Percentiles rank a stretch among this genome's conserved stretches.
Conservation (phyloP, 495 filamentous ascomycete genomes). For the Trichoderma orchidacearum region DNA sequence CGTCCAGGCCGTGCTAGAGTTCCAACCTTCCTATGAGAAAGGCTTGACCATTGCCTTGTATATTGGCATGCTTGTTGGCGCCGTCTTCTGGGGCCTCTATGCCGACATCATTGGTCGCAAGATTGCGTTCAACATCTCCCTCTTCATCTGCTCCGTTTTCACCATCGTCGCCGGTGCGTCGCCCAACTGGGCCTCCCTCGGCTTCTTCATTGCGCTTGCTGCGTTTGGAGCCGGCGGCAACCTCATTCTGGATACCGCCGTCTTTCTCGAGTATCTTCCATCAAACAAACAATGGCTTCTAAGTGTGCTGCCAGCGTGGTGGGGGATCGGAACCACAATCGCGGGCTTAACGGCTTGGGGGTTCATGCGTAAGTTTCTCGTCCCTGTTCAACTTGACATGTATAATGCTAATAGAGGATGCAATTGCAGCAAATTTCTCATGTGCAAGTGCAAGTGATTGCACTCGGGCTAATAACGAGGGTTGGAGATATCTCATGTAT, state of each 20-base stretch:
- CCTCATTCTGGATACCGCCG: conserved; percentile 65
- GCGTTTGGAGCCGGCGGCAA: conserved; percentile 52
- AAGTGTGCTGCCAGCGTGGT: conserved; percentile 68
- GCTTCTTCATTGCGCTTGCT: conserved; percentile 29
- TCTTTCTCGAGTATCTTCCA: conserved; percentile 70
- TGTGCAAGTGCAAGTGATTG: conserved; percentile 45
- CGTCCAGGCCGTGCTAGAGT: conserved; percentile 32
- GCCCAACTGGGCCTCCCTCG: conserved; percentile 54
- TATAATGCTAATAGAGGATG: neutral
- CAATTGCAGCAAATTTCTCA: neutral
- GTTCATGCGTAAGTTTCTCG: conserved; percentile 44
- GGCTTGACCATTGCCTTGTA: conserved; percentile 36
- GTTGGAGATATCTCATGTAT: conserved; percentile 65
- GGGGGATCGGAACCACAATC: conserved; percentile 60
- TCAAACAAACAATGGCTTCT: conserved; percentile 62
- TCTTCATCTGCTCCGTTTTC: conserved; percentile 58
- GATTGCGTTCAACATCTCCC: conserved; percentile 65
- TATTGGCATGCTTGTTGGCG: conserved; percentile 54
- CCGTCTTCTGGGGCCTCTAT: conserved; percentile 69
- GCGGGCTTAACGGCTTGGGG: conserved; percentile 69
- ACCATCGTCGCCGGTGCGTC: conserved; percentile 57
- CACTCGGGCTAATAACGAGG: conserved; percentile 50
- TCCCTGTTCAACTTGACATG: conserved; percentile 16
- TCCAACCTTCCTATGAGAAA: conserved; percentile 36
- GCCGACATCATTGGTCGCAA: conserved; percentile 54